Percentiles rank a stretch among this genome's conserved stretches.
phyloP scores from a whole-genome alignment of 352 stramenopile species.

The Phytophthora vignae region DNA sequence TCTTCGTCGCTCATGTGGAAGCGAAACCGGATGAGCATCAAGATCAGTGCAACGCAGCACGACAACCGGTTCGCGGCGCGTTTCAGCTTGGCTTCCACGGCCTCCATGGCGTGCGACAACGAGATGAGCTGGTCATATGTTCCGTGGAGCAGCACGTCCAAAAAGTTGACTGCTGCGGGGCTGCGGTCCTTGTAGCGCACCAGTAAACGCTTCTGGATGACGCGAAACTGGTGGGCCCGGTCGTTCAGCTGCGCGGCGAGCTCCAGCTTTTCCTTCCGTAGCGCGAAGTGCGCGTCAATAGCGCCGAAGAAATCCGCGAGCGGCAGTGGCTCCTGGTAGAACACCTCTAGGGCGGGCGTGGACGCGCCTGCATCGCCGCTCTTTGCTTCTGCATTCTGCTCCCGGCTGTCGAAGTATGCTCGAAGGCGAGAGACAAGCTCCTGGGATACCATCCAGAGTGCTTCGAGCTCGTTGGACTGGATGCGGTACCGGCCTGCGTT shows the following conservation, averaged over 20 bases:
- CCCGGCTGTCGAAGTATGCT: slow-evolving; percentile 45
- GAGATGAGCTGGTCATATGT: slow-evolving; percentile 88
- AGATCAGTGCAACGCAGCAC: slow-evolving; percentile 80
- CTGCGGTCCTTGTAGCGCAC: slow-evolving; percentile 92
- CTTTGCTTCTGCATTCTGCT: slow-evolving; percentile 32
- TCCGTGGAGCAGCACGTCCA: slow-evolving; percentile 88
- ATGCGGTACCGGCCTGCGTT: slow-evolving; percentile 90
- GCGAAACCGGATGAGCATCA: slow-evolving; percentile 86
- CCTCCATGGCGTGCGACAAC: slow-evolving; percentile 77
- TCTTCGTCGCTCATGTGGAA: slow-evolving; percentile 80
- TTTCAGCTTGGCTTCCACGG: slow-evolving; percentile 59
- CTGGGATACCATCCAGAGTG: slow-evolving; percentile 81
- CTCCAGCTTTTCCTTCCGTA: slow-evolving; percentile 71
- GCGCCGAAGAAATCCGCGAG: slow-evolving; percentile 88
- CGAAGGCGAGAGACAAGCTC: slow-evolving; percentile 78
- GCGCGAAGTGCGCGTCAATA: slow-evolving; percentile 88
- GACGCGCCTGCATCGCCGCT: slow-evolving; percentile 20
- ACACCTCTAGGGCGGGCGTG: slow-evolving; percentile 51
- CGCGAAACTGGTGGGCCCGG: slow-evolving; percentile 85
- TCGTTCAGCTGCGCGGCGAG: slow-evolving; percentile 82
- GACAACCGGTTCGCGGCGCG: slow-evolving; percentile 67
- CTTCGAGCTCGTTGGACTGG: slow-evolving; percentile 85
- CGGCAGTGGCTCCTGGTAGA: slow-evolving; percentile 87
- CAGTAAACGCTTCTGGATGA: slow-evolving; percentile 92
- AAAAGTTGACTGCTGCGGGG: slow-evolving; percentile 74